These are phyloP conservation scores for Boletus vermiculosoides DNA, from an alignment of 768 basidiomycete species.

Conservation along the genomic window DNA sequence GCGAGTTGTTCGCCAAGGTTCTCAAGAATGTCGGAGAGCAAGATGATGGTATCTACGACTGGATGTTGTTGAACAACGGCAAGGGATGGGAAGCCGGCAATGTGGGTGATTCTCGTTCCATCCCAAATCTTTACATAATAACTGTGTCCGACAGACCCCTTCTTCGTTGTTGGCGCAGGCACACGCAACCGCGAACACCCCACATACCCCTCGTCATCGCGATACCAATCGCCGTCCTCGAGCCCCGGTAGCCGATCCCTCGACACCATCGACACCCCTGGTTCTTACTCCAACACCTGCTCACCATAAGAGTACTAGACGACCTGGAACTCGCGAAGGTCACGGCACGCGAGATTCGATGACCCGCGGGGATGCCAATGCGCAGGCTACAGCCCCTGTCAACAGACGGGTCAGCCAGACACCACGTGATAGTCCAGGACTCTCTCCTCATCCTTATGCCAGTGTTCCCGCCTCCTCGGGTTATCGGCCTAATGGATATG, in stretches of 20 bases:
- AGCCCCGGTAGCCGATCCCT: conserved; percentile 54
- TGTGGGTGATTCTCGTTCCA: conserved; percentile 46
- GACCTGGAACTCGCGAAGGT: conserved; percentile 45
- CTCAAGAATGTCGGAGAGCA: conserved; percentile 83
- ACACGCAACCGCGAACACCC: conserved; percentile 54
- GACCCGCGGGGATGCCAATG: conserved; percentile 48
- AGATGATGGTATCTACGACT: conserved; percentile 93
- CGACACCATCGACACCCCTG: conserved; percentile 54
- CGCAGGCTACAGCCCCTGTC: conserved; percentile 64
- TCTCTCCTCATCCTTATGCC: conserved; percentile 72
- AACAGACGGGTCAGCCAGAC: conserved; percentile 70
- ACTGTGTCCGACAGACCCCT: conserved; percentile 35
- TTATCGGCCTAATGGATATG: conserved; percentile 55
- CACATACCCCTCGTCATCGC: conserved; percentile 53
- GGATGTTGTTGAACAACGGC: conserved; percentile 92
- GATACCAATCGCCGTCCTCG: conserved; percentile 52
- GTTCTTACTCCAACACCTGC: conserved; percentile 66
- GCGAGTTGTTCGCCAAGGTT: conserved; percentile 91
- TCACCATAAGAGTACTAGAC: conserved; percentile 59
- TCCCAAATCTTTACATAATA: conserved; percentile 2
- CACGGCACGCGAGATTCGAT: conserved; percentile 49
- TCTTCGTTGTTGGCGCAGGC: conserved; percentile 47
- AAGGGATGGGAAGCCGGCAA: conserved; percentile 94
- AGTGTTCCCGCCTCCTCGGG: conserved; percentile 56
- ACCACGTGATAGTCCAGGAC: conserved; percentile 46